Conservation (phyloP, 1,139 yeast genomes). For the Hemisphaericaspora subhashii region DNA sequence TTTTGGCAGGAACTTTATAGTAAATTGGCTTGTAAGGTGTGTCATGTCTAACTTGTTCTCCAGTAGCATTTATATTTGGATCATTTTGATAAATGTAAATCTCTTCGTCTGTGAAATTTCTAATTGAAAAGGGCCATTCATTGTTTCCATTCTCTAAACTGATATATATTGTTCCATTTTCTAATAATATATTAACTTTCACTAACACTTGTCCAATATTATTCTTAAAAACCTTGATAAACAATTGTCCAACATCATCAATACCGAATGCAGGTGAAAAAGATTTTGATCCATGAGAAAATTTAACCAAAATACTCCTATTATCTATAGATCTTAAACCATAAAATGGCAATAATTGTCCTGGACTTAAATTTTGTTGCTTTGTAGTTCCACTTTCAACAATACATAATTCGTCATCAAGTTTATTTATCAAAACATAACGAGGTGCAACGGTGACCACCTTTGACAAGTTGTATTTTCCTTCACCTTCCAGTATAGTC, state of each 20-base stretch:
- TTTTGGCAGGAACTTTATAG: slow-evolving; percentile 80
- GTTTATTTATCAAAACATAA: slow-evolving; percentile 66
- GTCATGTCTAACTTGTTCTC: slow-evolving; percentile 52
- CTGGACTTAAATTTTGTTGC: slow-evolving; percentile 44
- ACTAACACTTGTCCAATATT: slow-evolving; percentile 67
- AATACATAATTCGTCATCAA: slow-evolving; percentile 56
- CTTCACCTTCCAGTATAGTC: slow-evolving; percentile 80
- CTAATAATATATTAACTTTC: slow-evolving; percentile 72
- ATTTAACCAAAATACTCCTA: slow-evolving; percentile 60
- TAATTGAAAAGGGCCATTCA: slow-evolving; percentile 89
- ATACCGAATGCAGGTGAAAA: slow-evolving; percentile 92
- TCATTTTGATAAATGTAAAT: slow-evolving; percentile 84
- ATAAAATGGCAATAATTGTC: slow-evolving; percentile 62
- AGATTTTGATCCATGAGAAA: slow-evolving; percentile 50
- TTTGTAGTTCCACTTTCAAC: slow-evolving; percentile 70
- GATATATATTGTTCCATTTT: slow-evolving; percentile 78
- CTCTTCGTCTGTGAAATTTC: slow-evolving; percentile 85
- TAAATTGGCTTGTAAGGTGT: slow-evolving; percentile 67
- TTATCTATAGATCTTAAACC: slow-evolving; percentile 48
- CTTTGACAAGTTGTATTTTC: slow-evolving; percentile 74
- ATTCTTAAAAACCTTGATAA: slow-evolving; percentile 65
- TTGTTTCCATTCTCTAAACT: slow-evolving; percentile 71
- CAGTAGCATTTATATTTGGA: slow-evolving; percentile 75
- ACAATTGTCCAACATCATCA: slow-evolving; percentile 80
- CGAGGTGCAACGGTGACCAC: slow-evolving; percentile 83